phyloP scores from a whole-genome alignment of 2,329 filamentous ascomycete genomes.

The Fusarium duplospermum region DNA sequence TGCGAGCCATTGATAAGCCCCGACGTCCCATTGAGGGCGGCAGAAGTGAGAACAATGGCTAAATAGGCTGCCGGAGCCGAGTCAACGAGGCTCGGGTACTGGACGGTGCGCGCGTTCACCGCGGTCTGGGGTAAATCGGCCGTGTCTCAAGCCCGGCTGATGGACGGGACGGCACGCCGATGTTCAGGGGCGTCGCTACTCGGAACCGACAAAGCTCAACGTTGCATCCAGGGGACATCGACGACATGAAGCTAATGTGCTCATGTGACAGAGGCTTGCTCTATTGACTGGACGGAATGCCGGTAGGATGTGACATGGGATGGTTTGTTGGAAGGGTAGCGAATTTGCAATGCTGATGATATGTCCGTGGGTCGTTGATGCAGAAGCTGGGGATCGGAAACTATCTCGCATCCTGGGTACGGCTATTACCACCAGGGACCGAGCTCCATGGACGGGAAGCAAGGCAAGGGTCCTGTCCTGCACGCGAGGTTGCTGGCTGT shows the following conservation, averaged over 20 bases:
- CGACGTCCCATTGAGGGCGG: background rate
- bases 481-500: background rate
- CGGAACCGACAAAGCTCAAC: slow-evolving; percentile 8
- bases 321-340: background rate
- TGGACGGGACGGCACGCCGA: slow-evolving; percentile 14
- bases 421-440: slow-evolving; percentile 14
- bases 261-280: slow-evolving; percentile 2
- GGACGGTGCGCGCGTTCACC: background rate
- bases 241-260: background rate
- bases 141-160: slow-evolving; percentile 15
- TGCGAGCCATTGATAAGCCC: slow-evolving; percentile 33
- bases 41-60: background rate
- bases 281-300: background rate
- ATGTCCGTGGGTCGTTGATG: background rate
- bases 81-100: slow-evolving; percentile 3
- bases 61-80: slow-evolving; percentile 1
- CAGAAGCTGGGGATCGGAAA: slow-evolving; percentile 19
- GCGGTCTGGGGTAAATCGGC: slow-evolving; percentile 13
- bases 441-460: slow-evolving; percentile 4
- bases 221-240: background rate
- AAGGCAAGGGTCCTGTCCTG: background rate
- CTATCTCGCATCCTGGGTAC: slow-evolving; percentile 19
- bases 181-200: background rate
- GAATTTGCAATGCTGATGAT: background rate
- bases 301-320: slow-evolving; percentile 1